phyloP scores from a whole-genome alignment of 2,329 filamentous ascomycete genomes.

The Balansia obtecta region DNA sequence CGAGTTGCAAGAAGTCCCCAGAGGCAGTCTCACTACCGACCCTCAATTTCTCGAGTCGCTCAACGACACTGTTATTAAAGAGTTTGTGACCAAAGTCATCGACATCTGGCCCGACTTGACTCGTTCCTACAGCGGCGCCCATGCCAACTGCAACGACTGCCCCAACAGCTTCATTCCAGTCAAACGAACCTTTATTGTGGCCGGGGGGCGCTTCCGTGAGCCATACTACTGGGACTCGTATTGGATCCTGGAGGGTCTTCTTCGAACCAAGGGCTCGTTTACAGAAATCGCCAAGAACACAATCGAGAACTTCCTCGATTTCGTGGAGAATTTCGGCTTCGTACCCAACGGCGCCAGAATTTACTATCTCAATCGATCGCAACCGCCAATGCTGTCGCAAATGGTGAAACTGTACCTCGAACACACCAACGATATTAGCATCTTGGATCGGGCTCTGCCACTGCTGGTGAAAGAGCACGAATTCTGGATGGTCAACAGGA shows the following conservation, averaged over 20 bases:
- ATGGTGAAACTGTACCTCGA: constrained; percentile 55
- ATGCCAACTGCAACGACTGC: constrained; percentile 42
- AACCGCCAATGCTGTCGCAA: constrained; percentile 52
- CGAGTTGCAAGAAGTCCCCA: constrained; percentile 44
- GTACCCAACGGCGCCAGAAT: constrained; percentile 55
- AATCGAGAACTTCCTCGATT: constrained; percentile 58
- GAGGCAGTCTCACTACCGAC: constrained; percentile 38
- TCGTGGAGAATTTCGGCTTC: constrained; percentile 52
- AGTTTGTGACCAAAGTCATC: constrained; percentile 53
- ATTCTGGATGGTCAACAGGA: constrained; percentile 51
- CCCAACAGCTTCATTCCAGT: constrained; percentile 54
- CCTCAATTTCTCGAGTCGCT: constrained; percentile 45
- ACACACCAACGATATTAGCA: constrained; percentile 49
- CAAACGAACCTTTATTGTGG: constrained; percentile 57
- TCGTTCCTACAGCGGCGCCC: constrained; percentile 39
- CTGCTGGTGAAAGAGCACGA: constrained; percentile 50
- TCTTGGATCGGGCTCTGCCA: constrained; percentile 48
- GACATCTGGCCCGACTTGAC: constrained; percentile 59
- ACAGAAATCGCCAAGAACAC: constrained; percentile 51
- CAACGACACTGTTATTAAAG: constrained; percentile 42
- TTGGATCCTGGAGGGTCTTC: constrained; percentile 54
- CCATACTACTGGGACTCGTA: constrained; percentile 62
- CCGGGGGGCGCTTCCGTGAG: constrained; percentile 58
- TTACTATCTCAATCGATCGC: constrained; percentile 57
- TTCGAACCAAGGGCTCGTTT: constrained; percentile 52